phyloP scores from a whole-genome alignment of 768 basidiomycete species.

The Russula earlei region DNA sequence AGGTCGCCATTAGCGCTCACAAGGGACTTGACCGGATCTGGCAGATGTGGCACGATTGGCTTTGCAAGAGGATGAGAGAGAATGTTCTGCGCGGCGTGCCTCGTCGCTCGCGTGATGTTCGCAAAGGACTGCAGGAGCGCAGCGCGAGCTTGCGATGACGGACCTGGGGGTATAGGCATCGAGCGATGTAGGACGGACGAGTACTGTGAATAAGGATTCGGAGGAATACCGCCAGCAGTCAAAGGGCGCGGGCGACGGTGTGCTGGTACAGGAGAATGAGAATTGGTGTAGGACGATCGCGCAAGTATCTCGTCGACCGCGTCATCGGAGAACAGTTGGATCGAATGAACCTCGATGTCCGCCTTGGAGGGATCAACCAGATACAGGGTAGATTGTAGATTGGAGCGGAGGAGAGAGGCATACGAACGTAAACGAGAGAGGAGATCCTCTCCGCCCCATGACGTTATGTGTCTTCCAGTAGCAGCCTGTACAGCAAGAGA shows the following conservation, averaged over 20 bases:
- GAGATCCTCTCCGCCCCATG: slow-evolving; percentile 86
- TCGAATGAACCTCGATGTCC: slow-evolving; percentile 90
- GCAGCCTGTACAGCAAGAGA: slow-evolving; percentile 38
- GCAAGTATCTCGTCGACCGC: slow-evolving; percentile 83
- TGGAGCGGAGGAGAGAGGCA: slow-evolving; percentile 75
- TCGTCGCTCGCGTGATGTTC: slow-evolving; percentile 85
- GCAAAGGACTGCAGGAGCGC: slow-evolving; percentile 91
- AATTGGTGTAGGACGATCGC: slow-evolving; percentile 66
- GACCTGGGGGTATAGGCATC: slow-evolving; percentile 39
- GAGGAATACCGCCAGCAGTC: slow-evolving; percentile 27
- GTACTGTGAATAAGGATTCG: slow-evolving; percentile 52
- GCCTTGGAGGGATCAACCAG: slow-evolving; percentile 85
- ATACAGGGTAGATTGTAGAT: slow-evolving; percentile 76
- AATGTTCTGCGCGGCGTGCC: slow-evolving; percentile 90
- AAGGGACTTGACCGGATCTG: slow-evolving; percentile 84
- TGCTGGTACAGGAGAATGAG: slow-evolving; percentile 75
- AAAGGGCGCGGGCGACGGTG: slow-evolving; percentile 69
- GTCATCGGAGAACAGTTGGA: slow-evolving; percentile 72
- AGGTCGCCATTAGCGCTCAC: slow-evolving; percentile 86
- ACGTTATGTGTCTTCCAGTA: slow-evolving; percentile 31
- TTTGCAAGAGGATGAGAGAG: slow-evolving; percentile 93
- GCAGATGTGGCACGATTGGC: slow-evolving; percentile 91
- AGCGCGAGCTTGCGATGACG: slow-evolving; percentile 61
- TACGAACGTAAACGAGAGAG: slow-evolving; percentile 67
- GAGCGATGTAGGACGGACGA: slow-evolving; percentile 78